Evolutionary conservation across 352 stramenopile species (phyloP).

Genomic region (Phytophthora citricola): DNA sequence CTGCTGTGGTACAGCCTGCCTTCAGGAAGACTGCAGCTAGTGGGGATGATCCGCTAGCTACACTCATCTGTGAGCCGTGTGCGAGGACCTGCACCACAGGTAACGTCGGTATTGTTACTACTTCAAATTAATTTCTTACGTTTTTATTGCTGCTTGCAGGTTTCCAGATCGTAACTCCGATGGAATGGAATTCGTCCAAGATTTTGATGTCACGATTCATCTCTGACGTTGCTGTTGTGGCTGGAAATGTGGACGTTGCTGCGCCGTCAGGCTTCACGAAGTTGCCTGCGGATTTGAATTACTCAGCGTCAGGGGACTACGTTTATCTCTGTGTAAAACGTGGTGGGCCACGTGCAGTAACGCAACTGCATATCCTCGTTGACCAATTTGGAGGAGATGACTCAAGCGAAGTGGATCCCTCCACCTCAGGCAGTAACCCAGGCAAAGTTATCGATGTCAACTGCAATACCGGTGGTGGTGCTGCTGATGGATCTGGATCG

Average conservation of each 20-base stretch:
- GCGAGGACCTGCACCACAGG: slow-evolving; percentile 69
- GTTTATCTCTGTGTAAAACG: slow-evolving; percentile 78
- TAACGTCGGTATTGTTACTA: slow-evolving; percentile 20
- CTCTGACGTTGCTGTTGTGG: slow-evolving; percentile 65
- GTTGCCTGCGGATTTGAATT: slow-evolving; percentile 66
- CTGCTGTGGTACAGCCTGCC: slow-evolving; percentile 56
- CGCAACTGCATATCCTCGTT: slow-evolving; percentile 40
- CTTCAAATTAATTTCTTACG: slow-evolving; percentile 9
- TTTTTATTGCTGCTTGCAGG: slow-evolving; percentile 28
- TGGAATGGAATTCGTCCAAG: slow-evolving; percentile 52
- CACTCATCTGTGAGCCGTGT: slow-evolving; percentile 69
- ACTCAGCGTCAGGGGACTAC: slow-evolving; percentile 66
- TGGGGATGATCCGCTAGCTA: slow-evolving; percentile 7
- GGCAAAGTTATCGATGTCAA: slow-evolving; percentile 33
- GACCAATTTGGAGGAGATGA: slow-evolving; percentile 13
- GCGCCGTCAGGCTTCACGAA: slow-evolving; percentile 62
- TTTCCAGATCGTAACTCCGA: slow-evolving; percentile 46
- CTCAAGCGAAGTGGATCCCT: not conserved
- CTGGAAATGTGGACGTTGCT: slow-evolving; percentile 58
- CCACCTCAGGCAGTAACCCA: not conserved
- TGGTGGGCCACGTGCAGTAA: slow-evolving; percentile 44
- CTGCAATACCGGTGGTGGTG: slow-evolving; percentile 37
- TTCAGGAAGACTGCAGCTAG: slow-evolving; percentile 38
- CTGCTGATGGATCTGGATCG: slow-evolving; percentile 33
- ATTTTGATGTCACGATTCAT: slow-evolving; percentile 56